Conservation (phyloP, 2,329 filamentous ascomycete species). For the Xylogone sp. region DNA sequence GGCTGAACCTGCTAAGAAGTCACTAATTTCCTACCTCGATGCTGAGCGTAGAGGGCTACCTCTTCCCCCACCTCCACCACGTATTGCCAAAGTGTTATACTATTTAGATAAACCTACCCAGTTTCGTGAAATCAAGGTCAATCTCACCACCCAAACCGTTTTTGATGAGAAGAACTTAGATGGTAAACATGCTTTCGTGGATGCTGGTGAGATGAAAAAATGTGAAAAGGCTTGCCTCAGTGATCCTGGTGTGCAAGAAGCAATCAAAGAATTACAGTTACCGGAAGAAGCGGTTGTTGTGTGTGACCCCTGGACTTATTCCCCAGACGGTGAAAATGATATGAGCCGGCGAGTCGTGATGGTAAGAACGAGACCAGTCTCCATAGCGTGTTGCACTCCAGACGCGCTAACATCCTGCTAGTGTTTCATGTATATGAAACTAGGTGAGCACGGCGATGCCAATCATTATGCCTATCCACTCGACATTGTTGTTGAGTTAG, state of each 20-base stretch:
- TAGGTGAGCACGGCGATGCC: slow-evolving; percentile 2
- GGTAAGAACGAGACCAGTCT: slow-evolving; percentile 20
- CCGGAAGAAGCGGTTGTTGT: slow-evolving; percentile 40
- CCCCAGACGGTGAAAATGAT: slow-evolving; percentile 48
- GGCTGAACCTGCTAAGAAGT: background rate
- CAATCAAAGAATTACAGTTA: slow-evolving; percentile 38
- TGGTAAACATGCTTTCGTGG: slow-evolving; percentile 44
- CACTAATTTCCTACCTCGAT: background rate
- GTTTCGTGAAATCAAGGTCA: slow-evolving; percentile 31
- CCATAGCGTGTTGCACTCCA: too few species aligned
- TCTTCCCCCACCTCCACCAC: slow-evolving; percentile 22
- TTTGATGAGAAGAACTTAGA: slow-evolving; percentile 28
- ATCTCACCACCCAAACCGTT: slow-evolving; percentile 19
- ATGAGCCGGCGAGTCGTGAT: slow-evolving; percentile 45
- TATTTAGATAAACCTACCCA: slow-evolving; percentile 24
- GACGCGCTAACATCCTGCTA: slow-evolving; percentile 5
- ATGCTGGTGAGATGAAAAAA: slow-evolving; percentile 42
- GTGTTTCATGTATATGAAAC: slow-evolving; percentile 36
- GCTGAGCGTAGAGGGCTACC: slow-evolving; percentile 28
- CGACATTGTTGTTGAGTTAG: slow-evolving; percentile 39
- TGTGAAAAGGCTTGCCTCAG: slow-evolving; percentile 44
- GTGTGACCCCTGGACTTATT: slow-evolving; percentile 54
- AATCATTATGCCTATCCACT: slow-evolving; percentile 47
- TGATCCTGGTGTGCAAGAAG: slow-evolving; percentile 37
- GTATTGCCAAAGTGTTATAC: slow-evolving; percentile 37